Percentiles rank a stretch among this genome's conserved stretches.
These are phyloP conservation scores for Actinomucor elegans DNA, from an alignment of 371 early-diverging fungal genomes.

Conservation along the genomic window DNA sequence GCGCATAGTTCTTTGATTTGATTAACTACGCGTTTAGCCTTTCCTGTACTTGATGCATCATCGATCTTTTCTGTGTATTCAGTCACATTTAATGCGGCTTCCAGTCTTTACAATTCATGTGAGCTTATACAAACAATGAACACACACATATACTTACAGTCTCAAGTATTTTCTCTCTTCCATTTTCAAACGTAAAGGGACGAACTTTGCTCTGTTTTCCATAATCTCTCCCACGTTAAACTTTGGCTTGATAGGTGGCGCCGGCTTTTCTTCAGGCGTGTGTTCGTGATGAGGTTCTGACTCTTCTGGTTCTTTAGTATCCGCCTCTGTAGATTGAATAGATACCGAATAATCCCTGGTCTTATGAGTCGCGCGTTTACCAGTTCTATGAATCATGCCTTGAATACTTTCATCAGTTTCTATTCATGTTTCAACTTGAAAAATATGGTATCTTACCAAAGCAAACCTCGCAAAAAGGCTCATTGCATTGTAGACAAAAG, in stretches of 20 bases:
- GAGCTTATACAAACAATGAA: background rate
- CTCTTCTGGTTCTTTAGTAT: too few relatives aligned
- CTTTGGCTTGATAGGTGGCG: conserved; percentile 12
- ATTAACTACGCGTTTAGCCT: conserved; percentile 85
- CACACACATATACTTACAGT: conserved; percentile 47
- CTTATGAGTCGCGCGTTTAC: conserved; percentile 69
- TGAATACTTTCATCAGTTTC: background rate
- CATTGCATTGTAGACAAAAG: conserved; percentile 75
- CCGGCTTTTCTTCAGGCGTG: conserved; percentile 22
- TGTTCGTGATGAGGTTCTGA: conserved; percentile 6
- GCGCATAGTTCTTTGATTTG: conserved; percentile 96
- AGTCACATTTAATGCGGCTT: conserved; percentile 92
- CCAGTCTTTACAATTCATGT: conserved; percentile 58
- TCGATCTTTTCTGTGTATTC: conserved; percentile 89
- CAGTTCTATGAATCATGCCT: conserved; percentile 86
- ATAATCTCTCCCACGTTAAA: conserved; percentile 74
- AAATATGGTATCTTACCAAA: conserved; percentile 44
- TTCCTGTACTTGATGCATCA: conserved; percentile 78
- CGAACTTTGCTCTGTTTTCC: conserved; percentile 78
- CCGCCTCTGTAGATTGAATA: background rate
- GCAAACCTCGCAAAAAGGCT: conserved; percentile 92
- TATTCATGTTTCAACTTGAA: background rate
- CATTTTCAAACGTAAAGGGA: conserved; percentile 86
- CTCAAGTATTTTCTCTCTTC: conserved; percentile 88
- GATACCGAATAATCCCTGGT: conserved; percentile 27